These are phyloP conservation scores for Coniochaeta pulveracea DNA, from an alignment of 2,329 filamentous ascomycete genomes.

Conservation along the genomic window DNA sequence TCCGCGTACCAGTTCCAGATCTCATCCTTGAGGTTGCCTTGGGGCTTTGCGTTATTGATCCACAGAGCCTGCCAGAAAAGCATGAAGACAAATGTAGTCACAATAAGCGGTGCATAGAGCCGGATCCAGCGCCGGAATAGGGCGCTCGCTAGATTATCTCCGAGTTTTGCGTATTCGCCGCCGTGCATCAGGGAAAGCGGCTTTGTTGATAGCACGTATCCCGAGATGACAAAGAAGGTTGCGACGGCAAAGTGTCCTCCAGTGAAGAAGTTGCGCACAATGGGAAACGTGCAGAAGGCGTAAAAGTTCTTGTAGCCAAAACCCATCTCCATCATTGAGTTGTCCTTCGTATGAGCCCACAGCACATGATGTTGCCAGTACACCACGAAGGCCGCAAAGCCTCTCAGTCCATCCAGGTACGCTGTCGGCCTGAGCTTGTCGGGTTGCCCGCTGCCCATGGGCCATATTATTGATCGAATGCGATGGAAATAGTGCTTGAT, in stretches of 20 bases:
- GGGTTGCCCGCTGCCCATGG: conserved; percentile 6
- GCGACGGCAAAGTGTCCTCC: conserved; percentile 51
- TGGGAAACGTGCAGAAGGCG: conserved; percentile 41
- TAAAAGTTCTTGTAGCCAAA: conserved; percentile 38
- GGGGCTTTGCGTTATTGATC: conserved; percentile 21
- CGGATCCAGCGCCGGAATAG: conserved; percentile 33
- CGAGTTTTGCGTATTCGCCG: conserved; percentile 27
- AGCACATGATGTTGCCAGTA: conserved; percentile 51
- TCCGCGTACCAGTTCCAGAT: conserved; percentile 36
- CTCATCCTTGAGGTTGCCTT: conserved; percentile 31
- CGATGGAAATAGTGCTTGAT: conserved; percentile 5
- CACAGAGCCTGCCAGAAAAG: conserved; percentile 35
- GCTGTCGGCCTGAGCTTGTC: conserved; percentile 36
- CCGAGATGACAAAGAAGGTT: conserved; percentile 46
- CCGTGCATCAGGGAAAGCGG: conserved; percentile 32
- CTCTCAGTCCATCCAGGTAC: conserved; percentile 55
- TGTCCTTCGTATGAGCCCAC: conserved; percentile 37
- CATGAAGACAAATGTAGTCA: conserved; percentile 39
- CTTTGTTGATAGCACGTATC: conserved; percentile 43
- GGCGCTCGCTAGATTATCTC: conserved; percentile 30
- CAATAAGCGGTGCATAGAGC: conserved; percentile 35
- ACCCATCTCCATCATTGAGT: conserved; percentile 35
- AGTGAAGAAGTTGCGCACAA: conserved; percentile 46
- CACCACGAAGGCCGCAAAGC: conserved; percentile 55
- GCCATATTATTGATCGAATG: conserved; percentile 7